Evolutionary conservation across 495 filamentous ascomycete species (phyloP), one percentile per base, ranked within the genome.

Genomic region (Aspergillus bertholletiae): DNA sequence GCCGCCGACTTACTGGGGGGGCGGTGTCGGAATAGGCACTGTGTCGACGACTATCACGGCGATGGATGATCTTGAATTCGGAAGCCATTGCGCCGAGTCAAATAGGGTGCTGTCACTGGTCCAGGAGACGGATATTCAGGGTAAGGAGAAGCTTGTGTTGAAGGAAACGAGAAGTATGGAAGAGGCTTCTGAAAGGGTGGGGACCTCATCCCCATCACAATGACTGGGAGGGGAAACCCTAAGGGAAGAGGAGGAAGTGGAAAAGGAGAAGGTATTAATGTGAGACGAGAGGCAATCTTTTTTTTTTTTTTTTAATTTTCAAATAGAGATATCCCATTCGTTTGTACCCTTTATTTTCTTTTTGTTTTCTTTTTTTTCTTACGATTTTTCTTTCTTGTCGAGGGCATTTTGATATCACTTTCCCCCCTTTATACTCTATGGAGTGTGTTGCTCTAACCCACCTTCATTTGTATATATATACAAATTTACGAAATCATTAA

Each of bases 21-120:
- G n/a, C 57, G 50, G 12, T n/a, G n/a, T n/a, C n/a, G 69, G 68
- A 45, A 62, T 28, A 8, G 69, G 68, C 40, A 62, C 59, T 5
- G 62, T 58, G 13, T 67, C 69, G 12, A 72, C 64, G 0, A 60
- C 67, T 13, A 69, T 67, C 13, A 64, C 67, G 1, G 65, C 66
- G 1, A 56, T 59, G 27, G 69, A 73, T 40, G 68, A 74, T 34
- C 53, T 59, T 17, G 73, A 74, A 49, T 69, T 66, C 35, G 70
- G 68, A 0, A 49, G 48, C n/a, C 57, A 51, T 28, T 48, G 61
- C 12, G 61, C 62, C 3, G 60, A 70, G 22, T 58, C 61, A 0
- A 66, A 71, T 17, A 55, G 68, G 0, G 49, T 66, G 1, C 46
- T 71, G 11, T 61, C 60, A 5, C 54, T 71, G 11, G 59, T 49